These are phyloP conservation scores for Quercus cerris DNA, from an alignment of 306 rosid species.

Conservation along the genomic window DNA sequence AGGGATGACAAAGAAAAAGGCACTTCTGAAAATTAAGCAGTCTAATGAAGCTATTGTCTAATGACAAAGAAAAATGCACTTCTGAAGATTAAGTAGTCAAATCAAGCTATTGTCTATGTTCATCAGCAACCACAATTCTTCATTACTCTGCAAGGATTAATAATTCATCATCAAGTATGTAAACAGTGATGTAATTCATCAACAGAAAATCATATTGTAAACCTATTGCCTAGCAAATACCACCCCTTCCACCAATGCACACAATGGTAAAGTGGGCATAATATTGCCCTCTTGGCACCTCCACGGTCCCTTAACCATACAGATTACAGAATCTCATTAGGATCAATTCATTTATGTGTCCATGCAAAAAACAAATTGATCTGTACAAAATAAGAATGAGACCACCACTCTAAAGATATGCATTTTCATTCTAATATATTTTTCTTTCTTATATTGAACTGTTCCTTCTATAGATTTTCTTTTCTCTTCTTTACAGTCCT, in stretches of 20 bases:
- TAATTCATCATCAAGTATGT: background rate
- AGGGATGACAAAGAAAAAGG: background rate
- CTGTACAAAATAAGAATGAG: conserved; percentile 56
- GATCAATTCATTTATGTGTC: conserved; percentile 36
- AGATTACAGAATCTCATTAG: conserved; percentile 32
- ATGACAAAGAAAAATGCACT: background rate
- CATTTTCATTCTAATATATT: conserved; percentile 26
- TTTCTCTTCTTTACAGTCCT: conserved; percentile 47
- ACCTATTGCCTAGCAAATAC: conserved; percentile 19
- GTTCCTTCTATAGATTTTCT: conserved; percentile 43
- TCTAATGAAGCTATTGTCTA: no score
- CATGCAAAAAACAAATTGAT: conserved; percentile 50
- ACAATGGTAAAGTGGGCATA: conserved; percentile 16
- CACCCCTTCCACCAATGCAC: conserved; percentile 23
- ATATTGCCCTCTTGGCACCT: conserved; percentile 21
- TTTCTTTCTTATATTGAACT: conserved; percentile 33
- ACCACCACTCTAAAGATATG: conserved; percentile 26
- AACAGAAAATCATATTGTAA: conserved; percentile 3
- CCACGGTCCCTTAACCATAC: conserved; percentile 9
- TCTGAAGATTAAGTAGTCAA: background rate
- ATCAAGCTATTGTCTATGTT: no score
- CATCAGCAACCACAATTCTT: background rate
- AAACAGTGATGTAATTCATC: background rate
- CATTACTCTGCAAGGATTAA: background rate
- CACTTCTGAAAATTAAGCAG: background rate